These are phyloP conservation scores for Ambrosia hybrid DNA, from an alignment of 140 eudicot species.

Conservation along the genomic window DNA sequence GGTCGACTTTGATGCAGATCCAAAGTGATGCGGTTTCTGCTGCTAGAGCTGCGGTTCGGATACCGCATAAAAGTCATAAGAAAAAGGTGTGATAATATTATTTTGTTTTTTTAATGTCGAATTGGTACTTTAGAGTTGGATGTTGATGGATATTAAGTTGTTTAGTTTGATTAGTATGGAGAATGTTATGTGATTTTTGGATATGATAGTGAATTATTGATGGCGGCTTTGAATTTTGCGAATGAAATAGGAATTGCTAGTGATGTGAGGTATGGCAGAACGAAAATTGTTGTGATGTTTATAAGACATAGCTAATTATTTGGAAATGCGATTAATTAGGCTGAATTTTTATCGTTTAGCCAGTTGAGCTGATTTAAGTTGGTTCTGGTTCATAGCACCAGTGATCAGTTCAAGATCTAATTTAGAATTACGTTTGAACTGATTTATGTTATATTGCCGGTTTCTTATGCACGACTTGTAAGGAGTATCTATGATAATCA, in stretches of 20 bases:
- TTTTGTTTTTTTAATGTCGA: not conserved
- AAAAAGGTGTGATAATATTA: constrained; percentile 42
- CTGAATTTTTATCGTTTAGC: not conserved
- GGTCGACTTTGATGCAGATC: constrained; percentile 84
- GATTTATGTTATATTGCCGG: too few relatives aligned
- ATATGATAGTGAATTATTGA: not conserved
- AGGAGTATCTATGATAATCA: constrained; percentile 23
- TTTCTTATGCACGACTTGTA: too few relatives aligned
- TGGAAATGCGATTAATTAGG: constrained; percentile 2
- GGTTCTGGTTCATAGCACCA: too few relatives aligned
- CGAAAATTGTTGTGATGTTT: constrained; percentile 7
- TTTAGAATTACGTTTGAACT: too few relatives aligned
- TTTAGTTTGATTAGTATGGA: not conserved
- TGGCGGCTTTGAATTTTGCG: not conserved
- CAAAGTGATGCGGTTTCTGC: constrained; percentile 86
- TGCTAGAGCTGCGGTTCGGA: constrained; percentile 81
- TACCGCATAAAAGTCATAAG: constrained; percentile 66
- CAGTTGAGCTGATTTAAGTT: too few relatives aligned
- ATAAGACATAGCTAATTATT: not conserved
- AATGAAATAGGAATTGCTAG: not conserved
- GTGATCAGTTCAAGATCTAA: not conserved
- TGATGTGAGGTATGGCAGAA: constrained; percentile 2
- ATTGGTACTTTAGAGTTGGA: not conserved
- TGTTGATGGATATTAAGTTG: not conserved
- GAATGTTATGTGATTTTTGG: too few relatives aligned